Evolutionary conservation across 1,284 basidiomycete genomes (phyloP).

Genomic region (Leccinum holopus): DNA sequence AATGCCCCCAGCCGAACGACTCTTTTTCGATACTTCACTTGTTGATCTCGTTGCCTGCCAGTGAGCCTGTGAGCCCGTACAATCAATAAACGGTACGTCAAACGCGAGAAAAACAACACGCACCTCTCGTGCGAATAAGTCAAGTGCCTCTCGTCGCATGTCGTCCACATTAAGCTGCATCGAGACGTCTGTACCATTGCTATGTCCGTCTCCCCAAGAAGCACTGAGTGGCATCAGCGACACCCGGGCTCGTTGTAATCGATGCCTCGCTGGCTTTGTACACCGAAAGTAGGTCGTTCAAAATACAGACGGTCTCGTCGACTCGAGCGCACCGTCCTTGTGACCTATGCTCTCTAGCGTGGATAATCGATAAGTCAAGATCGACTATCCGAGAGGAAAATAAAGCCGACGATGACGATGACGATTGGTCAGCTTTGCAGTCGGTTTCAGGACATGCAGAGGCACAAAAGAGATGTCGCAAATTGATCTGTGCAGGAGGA

Average conservation of each 20-base stretch:
- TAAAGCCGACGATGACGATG: no score
- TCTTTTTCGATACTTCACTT: slow-evolving; percentile 32
- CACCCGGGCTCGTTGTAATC: slow-evolving; percentile 50
- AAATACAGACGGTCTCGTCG: slow-evolving; percentile 38
- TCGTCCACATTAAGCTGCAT: slow-evolving; percentile 29
- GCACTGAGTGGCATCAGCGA: slow-evolving; percentile 53
- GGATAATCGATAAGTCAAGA: no score
- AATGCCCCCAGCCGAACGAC: slow-evolving; percentile 14
- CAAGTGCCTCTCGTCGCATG: slow-evolving; percentile 44
- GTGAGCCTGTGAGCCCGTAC: slow-evolving; percentile 10
- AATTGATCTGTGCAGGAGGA: no score
- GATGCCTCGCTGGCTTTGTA: slow-evolving; percentile 52
- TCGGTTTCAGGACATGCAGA: not conserved
- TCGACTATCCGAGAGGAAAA: no score
- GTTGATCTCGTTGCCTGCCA: not conserved
- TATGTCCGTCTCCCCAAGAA: slow-evolving; percentile 45
- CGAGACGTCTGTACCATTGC: slow-evolving; percentile 21
- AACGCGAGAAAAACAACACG: slow-evolving; percentile 5
- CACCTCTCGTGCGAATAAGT: slow-evolving; percentile 45
- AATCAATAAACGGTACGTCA: not conserved
- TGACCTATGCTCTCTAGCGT: slow-evolving; percentile 36
- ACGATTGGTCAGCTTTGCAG: no score
- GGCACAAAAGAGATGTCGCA: no score
- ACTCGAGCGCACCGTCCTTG: slow-evolving; percentile 51
- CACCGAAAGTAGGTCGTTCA: slow-evolving; percentile 49